Conservation (phyloP, 2,329 filamentous ascomycete genomes). For the Diaporthe vaccinii region DNA sequence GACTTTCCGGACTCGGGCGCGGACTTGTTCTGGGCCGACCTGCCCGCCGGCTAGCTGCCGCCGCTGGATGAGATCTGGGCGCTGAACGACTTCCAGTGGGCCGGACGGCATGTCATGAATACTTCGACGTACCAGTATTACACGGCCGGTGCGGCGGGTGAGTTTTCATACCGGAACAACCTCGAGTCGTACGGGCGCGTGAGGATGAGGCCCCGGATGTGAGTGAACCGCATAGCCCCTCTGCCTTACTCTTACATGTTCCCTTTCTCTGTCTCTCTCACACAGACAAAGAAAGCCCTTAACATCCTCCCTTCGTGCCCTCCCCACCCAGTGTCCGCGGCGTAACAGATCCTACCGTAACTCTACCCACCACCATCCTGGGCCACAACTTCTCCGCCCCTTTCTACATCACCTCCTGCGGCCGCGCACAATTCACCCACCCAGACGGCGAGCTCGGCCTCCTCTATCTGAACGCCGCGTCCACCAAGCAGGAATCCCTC, state of each 20-base stretch:
- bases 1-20: slow-evolving; percentile 2
- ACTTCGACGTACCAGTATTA: not conserved
- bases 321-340: too few relatives aligned
- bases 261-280: too few relatives aligned
- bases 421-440: not conserved
- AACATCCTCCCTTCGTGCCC: too few relatives aligned
- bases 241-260: not conserved
- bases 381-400: not conserved
- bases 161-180: not conserved
- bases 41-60: not conserved
- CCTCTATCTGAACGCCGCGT: not conserved
- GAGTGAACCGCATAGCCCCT: not conserved
- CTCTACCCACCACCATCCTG: not conserved
- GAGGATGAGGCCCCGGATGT: not conserved
- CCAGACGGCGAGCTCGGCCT: not conserved
- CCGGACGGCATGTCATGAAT: not conserved
- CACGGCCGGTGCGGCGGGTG: not conserved
- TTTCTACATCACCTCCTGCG: not conserved
- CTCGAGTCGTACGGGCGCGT: not conserved
- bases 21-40: not conserved
- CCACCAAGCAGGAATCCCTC: not conserved
- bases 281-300: too few relatives aligned
- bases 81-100: not conserved
- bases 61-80: not conserved
- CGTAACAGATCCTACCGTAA: too few relatives aligned